These are phyloP conservation scores for Blastobotrys aristatus DNA, from an alignment of 1,139 yeast genomes.

Conservation along the genomic window DNA sequence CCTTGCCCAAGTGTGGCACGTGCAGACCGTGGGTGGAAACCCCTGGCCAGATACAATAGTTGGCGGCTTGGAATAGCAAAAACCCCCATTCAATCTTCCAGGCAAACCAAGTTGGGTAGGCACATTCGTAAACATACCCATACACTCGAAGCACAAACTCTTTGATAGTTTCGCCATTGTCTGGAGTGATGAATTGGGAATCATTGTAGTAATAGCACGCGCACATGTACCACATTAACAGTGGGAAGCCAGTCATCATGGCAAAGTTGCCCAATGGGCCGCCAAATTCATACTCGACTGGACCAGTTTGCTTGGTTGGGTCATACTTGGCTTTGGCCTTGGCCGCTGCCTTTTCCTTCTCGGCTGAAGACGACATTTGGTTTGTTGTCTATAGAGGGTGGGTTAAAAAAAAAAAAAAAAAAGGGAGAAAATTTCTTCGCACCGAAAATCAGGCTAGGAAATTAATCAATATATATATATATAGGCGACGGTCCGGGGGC, in stretches of 20 bases:
- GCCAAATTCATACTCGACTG: slow-evolving; percentile 69
- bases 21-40: slow-evolving; percentile 95
- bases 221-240: slow-evolving; percentile 97
- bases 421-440: too few relatives aligned
- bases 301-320: slow-evolving; percentile 22
- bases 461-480: too few relatives aligned
- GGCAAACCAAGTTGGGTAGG: slow-evolving; percentile 62
- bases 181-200: slow-evolving; percentile 70
- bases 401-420: neutral
- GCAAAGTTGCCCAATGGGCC: slow-evolving; percentile 88
- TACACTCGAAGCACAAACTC: slow-evolving; percentile 49
- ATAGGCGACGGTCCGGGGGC: too few relatives aligned
- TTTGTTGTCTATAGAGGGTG: neutral
- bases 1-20: slow-evolving; percentile 69
- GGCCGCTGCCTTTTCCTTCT: slow-evolving; percentile 18
- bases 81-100: slow-evolving; percentile 70
- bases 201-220: slow-evolving; percentile 74
- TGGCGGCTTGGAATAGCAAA: slow-evolving; percentile 61
- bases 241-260: slow-evolving; percentile 92
- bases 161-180: slow-evolving; percentile 50
- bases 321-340: slow-evolving; percentile 15
- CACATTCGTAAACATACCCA: slow-evolving; percentile 48
- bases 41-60: slow-evolving; percentile 89
- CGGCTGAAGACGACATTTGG: slow-evolving; percentile 17
- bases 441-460: too few relatives aligned